Percentiles rank a stretch among this genome's conserved stretches.
Evolutionary conservation across 805 yeast species (phyloP).

Genomic region (Diddensiella santjacobensis): DNA sequence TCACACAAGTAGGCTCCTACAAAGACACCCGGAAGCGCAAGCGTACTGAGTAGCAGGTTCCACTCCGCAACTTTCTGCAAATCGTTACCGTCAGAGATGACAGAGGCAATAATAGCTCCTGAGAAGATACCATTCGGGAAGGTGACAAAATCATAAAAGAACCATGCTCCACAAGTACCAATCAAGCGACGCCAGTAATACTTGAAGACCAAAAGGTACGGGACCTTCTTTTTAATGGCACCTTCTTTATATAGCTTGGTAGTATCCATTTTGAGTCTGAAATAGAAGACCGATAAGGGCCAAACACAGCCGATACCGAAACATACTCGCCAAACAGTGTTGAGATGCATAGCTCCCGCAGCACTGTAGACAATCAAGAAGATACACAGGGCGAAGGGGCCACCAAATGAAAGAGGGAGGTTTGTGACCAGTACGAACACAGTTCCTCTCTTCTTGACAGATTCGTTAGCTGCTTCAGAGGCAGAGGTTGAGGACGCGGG

Average conservation of each 20-base stretch:
- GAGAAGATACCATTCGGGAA: slow-evolving; percentile 76
- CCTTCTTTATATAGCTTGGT: slow-evolving; percentile 60
- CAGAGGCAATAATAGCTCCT: slow-evolving; percentile 54
- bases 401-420: slow-evolving; percentile 69
- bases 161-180: slow-evolving; percentile 76
- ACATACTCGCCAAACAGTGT: slow-evolving; percentile 66
- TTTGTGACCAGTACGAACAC: slow-evolving; percentile 65
- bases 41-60: slow-evolving; percentile 60
- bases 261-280: slow-evolving; percentile 66
- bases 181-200: slow-evolving; percentile 65
- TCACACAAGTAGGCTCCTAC: slow-evolving; percentile 67
- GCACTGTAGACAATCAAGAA: slow-evolving; percentile 66
- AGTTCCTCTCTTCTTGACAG: slow-evolving; percentile 56
- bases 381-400: slow-evolving; percentile 67
- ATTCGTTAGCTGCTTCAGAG: slow-evolving; percentile 69
- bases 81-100: slow-evolving; percentile 44
- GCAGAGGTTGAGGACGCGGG: slow-evolving; percentile 67
- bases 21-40: slow-evolving; percentile 70
- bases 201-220: slow-evolving; percentile 56
- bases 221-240: slow-evolving; percentile 56
- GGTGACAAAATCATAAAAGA: slow-evolving; percentile 74
- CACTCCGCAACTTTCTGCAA: slow-evolving; percentile 65
- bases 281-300: slow-evolving; percentile 71
- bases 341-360: slow-evolving; percentile 39
- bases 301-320: slow-evolving; percentile 70